Base-by-base conservation (phyloP, 208 protist genomes). In the Trichomonas gallinae region DNA sequence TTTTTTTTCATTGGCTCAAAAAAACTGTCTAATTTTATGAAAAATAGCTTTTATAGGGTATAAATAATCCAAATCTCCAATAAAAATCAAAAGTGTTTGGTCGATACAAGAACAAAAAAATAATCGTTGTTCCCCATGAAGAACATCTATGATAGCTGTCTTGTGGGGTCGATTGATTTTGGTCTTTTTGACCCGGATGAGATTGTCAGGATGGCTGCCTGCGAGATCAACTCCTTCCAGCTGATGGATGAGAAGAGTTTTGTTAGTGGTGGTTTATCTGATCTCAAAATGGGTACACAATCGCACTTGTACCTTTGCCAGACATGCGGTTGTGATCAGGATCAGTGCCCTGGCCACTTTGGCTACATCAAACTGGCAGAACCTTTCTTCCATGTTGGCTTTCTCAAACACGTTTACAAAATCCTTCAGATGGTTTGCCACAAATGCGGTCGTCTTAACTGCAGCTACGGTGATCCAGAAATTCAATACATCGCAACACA, bases 301-400 rank as follows among this genome's bases (percentile, higher is more conserved):
- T 42, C 40, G 2, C 4, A 31, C 13, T n/a, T 88, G 17, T 46
- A 48, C 8, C 15, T 48, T 34, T 96, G 96, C 26, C 0, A 89
- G 15, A 96, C 96, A 89, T 96, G 96, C 45, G 15, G 85, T 2
- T 38, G 44, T 63, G 31, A 26, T 10, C 36, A 40, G 58, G 31
- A 45, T 48, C 0, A n/a, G 8, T 96, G 96, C 44, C 82, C 87
- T 38, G 96, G 96, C 15, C 96, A 96, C 38, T 96, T 96, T 88
- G 96, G 96, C 13, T 72, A 96, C 44, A 46, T 96, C 15, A 96
- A 89, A 31, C 42, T 96, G 9, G 96, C 72, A 23, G 10, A 63
- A 10, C 51, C 51, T 8, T 72, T 63, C 49, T 96, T 96, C 36
- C 51, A 96, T n/a, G 21, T 88, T 44, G 72, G 51, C 21, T 96